Conservation (phyloP, 768 basidiomycete species). For the Serpula lacrymans region DNA sequence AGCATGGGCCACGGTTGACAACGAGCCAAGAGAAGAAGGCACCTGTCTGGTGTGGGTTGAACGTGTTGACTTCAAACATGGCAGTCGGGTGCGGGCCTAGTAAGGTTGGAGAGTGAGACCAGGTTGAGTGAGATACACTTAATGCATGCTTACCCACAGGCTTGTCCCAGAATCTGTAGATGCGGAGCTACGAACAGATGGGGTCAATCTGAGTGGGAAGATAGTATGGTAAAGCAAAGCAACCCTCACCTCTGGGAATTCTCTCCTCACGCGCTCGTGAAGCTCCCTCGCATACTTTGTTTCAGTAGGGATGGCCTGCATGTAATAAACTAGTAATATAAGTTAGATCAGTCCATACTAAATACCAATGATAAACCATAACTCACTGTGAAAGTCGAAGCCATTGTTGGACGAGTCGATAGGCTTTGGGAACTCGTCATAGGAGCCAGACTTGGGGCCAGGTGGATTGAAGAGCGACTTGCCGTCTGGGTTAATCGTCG, state of each 20-base stretch:
- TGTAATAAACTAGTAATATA: conserved; percentile 54
- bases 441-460: conserved; percentile 44
- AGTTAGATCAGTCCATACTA: not conserved
- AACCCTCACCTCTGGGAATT: conserved; percentile 61
- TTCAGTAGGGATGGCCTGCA: conserved; percentile 41
- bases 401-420: conserved; percentile 53
- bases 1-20: conserved; percentile 58
- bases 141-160: conserved; percentile 47
- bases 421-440: conserved; percentile 52
- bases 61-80: conserved; percentile 67
- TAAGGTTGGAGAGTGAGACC: not conserved
- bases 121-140: too few species aligned
- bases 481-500: conserved; percentile 47
- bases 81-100: conserved; percentile 57
- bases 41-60: conserved; percentile 59
- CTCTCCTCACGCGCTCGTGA: conserved; percentile 55
- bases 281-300: conserved; percentile 48
- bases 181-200: conserved; percentile 43
- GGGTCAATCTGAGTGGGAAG: not conserved
- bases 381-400: conserved; percentile 72
- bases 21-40: conserved; percentile 58
- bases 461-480: conserved; percentile 54
- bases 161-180: conserved; percentile 60
- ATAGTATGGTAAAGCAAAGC: not conserved
- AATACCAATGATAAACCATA: not conserved